Evolutionary conservation across 2,329 filamentous ascomycete species (phyloP).

Genomic region (Thelonectria olida): DNA sequence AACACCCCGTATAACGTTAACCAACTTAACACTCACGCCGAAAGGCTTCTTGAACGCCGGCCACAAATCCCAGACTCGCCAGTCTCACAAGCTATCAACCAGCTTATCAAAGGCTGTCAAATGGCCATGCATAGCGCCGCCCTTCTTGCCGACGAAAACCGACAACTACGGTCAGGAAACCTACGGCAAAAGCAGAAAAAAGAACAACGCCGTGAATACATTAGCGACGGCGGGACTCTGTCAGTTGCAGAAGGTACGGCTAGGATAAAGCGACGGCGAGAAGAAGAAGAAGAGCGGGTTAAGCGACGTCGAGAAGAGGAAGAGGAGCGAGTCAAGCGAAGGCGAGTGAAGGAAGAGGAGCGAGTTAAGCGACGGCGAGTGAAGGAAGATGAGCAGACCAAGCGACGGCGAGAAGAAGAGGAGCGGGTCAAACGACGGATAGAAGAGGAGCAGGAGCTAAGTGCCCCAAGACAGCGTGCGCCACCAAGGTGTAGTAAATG

Average conservation of each 20-base stretch:
- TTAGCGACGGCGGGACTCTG: not conserved
- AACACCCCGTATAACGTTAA: not conserved
- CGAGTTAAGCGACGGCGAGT: not conserved
- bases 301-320: not conserved
- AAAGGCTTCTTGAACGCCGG: not conserved
- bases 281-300: not conserved
- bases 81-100: not conserved
- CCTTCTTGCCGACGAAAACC: not conserved
- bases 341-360: not conserved
- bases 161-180: not conserved
- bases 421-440: not conserved
- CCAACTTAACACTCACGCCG: not conserved
- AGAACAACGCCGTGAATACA: not conserved
- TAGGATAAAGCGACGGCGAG: not conserved
- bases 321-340: not conserved
- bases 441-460: not conserved
- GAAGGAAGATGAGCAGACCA: not conserved
- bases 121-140: not conserved
- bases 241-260: not conserved
- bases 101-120: not conserved
- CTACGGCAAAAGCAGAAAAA: not conserved
- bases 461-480: not conserved
- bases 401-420: not conserved
- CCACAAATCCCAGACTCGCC: not conserved
- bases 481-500: conserved; percentile 1